Evolutionary conservation across 1,139 yeast genomes (phyloP).

Genomic region (Arxiozyma slooffiae): DNA sequence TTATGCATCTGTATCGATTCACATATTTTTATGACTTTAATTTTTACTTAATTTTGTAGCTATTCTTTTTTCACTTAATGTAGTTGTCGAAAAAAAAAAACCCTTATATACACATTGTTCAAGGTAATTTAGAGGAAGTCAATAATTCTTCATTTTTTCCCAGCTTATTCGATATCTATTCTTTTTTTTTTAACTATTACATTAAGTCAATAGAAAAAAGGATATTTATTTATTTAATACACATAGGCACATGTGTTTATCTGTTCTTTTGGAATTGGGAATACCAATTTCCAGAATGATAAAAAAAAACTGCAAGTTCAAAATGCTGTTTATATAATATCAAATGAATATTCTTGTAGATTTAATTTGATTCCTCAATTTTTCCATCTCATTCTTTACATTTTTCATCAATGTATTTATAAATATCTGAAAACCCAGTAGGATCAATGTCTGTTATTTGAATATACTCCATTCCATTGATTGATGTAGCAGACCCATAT

Average conservation of each 20-base stretch:
- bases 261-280: no score
- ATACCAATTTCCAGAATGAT: no score
- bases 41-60: background rate
- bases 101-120: background rate
- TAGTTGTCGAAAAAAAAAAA: no score
- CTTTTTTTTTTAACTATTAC: no score
- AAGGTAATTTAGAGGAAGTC: no score
- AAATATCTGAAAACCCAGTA: constrained; percentile 57
- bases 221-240: no score
- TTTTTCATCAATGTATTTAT: constrained; percentile 47
- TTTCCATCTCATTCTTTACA: constrained; percentile 57
- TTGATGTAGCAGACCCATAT: constrained; percentile 63
- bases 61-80: background rate
- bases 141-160: no score
- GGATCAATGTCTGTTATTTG: constrained; percentile 46
- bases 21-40: background rate
- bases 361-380: constrained; percentile 60
- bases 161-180: no score
- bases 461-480: constrained; percentile 57
- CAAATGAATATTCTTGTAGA: constrained; percentile 32
- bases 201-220: no score
- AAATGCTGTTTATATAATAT: no score
- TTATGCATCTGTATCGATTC: background rate
- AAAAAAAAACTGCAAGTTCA: no score
- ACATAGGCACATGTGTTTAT: no score